A percentile compares a stretch with the other conserved stretches of the same genome.
These are phyloP conservation scores for Fraxinus quadrangulata DNA, from an alignment of 257 asterid species.

Conservation along the genomic window DNA sequence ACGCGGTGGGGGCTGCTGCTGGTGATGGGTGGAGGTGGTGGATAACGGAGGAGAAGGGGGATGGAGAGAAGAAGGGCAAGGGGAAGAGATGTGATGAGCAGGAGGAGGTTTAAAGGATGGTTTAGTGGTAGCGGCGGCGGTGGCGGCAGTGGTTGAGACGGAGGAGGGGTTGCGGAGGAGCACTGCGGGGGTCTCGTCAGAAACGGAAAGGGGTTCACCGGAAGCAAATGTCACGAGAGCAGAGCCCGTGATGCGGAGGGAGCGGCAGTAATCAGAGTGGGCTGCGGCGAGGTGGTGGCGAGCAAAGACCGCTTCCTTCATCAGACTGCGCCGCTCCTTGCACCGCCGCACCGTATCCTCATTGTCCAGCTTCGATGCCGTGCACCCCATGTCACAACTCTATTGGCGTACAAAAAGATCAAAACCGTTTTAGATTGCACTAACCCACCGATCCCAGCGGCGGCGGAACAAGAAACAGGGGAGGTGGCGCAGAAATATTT, in stretches of 20 bases:
- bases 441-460: background rate
- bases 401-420: background rate
- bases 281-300: constrained; percentile 98
- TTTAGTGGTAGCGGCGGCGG: constrained; percentile 32
- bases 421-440: background rate
- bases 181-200: constrained; percentile 84
- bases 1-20: constrained; percentile 36
- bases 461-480: constrained; percentile 19
- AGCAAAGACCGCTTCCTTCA: constrained; percentile 81
- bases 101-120: constrained; percentile 31
- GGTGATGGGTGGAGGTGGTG: constrained; percentile 45
- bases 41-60: constrained; percentile 22
- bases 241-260: constrained; percentile 79
- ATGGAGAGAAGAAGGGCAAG: constrained; percentile 41
- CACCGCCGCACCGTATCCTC: constrained; percentile 98
- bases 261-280: constrained; percentile 93
- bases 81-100: constrained; percentile 24
- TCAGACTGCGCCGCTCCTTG: constrained; percentile 97
- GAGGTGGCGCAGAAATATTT: background rate
- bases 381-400: constrained; percentile 66
- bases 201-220: constrained; percentile 86
- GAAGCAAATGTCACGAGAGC: constrained; percentile 82
- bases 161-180: constrained; percentile 64
- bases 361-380: constrained; percentile 90
- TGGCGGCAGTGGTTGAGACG: constrained; percentile 32